Evolutionary conservation across 768 basidiomycete genomes (phyloP).

Genomic region (Boletus insuetus): DNA sequence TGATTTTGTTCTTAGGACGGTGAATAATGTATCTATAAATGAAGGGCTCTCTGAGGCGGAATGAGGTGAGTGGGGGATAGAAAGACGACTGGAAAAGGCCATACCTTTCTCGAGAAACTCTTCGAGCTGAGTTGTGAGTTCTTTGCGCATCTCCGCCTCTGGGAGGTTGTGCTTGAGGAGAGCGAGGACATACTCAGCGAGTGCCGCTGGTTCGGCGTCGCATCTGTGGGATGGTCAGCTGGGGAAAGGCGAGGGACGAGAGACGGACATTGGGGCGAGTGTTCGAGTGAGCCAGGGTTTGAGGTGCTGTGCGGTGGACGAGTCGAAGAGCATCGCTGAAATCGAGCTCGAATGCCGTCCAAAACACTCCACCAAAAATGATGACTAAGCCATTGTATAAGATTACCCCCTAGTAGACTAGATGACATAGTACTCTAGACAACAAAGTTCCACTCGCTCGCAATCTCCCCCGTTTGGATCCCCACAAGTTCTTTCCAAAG

Average conservation of each 20-base stretch:
- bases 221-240: slow-evolving; percentile 53
- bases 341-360: background rate
- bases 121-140: slow-evolving; percentile 72
- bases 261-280: slow-evolving; percentile 80
- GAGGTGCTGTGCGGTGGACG: slow-evolving; percentile 60
- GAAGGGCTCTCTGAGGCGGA: slow-evolving; percentile 52
- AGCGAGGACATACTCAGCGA: slow-evolving; percentile 93
- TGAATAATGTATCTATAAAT: slow-evolving; percentile 87
- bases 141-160: slow-evolving; percentile 78
- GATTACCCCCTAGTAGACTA: too few relatives aligned
- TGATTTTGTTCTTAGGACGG: slow-evolving; percentile 79
- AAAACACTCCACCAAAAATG: background rate
- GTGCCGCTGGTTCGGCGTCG: slow-evolving; percentile 92
- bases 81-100: slow-evolving; percentile 12
- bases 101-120: slow-evolving; percentile 93
- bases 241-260: background rate
- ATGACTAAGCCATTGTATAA: slow-evolving; percentile 12
- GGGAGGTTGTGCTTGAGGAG: slow-evolving; percentile 87
- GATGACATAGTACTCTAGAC: too few relatives aligned
- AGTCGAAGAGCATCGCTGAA: slow-evolving; percentile 61
- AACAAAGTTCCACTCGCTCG: slow-evolving; percentile 68
- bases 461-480: slow-evolving; percentile 74
- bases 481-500: slow-evolving; percentile 49
- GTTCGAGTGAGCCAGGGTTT: slow-evolving; percentile 87
- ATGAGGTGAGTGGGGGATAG: slow-evolving; percentile 9